A percentile compares a stretch with the other conserved stretches of the same genome.
phyloP scores from a whole-genome alignment of 352 stramenopile species.

The Globisporangium perplexum region DNA sequence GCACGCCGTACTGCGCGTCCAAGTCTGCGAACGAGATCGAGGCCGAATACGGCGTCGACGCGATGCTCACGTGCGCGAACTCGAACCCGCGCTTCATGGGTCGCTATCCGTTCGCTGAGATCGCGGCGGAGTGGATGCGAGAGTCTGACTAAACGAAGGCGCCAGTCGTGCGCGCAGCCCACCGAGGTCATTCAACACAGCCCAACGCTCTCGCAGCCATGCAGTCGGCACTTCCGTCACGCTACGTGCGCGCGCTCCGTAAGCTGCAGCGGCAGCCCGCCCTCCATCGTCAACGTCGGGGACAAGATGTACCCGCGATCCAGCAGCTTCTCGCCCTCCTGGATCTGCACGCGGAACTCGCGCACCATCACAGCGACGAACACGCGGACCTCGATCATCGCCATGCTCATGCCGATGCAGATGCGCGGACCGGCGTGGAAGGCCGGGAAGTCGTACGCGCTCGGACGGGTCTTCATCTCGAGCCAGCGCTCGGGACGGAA shows the following conservation, averaged over 20 bases:
- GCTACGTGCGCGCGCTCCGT: neutral
- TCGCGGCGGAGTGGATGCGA: slow-evolving; percentile 3
- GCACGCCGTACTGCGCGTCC: slow-evolving; percentile 10
- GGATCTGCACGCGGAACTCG: neutral
- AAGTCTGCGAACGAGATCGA: slow-evolving; percentile 2
- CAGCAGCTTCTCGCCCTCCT: neutral
- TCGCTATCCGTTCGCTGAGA: slow-evolving; percentile 7
- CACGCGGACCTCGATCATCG: slow-evolving; percentile 29
- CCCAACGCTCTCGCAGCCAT: neutral
- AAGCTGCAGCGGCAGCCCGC: neutral
- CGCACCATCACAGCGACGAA: neutral
- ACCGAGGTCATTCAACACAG: no score
- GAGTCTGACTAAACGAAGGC: no score
- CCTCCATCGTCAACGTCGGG: neutral
- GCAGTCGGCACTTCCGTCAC: neutral
- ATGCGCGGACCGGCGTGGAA: slow-evolving; percentile 66
- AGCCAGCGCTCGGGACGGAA: slow-evolving; percentile 70
- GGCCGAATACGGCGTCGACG: neutral
- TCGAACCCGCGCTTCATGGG: slow-evolving; percentile 3
- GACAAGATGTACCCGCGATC: neutral
- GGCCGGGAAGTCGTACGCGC: slow-evolving; percentile 55
- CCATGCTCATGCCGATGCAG: slow-evolving; percentile 73
- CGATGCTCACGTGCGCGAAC: slow-evolving; percentile 7
- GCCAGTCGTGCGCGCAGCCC: no score
- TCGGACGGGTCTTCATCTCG: slow-evolving; percentile 46